These are phyloP conservation scores for Paramecium sexaurelia DNA, from an alignment of 73 alveolate genomes.

Conservation along the genomic window DNA sequence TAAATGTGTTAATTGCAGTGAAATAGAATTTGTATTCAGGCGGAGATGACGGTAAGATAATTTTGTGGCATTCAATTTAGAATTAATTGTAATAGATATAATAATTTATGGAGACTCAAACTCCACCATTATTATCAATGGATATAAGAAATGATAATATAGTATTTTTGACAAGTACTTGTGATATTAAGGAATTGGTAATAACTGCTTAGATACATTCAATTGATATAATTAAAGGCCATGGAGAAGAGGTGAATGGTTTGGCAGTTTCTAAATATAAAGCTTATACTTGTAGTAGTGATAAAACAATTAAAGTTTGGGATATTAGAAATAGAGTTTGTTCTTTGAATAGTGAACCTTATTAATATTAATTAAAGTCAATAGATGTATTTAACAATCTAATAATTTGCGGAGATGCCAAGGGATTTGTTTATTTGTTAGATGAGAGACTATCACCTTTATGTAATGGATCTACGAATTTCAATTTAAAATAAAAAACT, in stretches of 20 bases:
- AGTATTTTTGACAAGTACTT: neutral
- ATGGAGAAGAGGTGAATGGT: constrained; percentile 97
- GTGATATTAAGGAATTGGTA: constrained; percentile 33
- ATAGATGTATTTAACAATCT: constrained; percentile 89
- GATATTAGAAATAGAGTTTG: constrained; percentile 74
- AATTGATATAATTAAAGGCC: constrained; percentile 59
- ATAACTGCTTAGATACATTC: neutral
- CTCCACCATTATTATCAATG: neutral
- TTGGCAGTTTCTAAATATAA: constrained; percentile 86
- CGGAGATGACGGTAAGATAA: neutral
- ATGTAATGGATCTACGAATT: constrained; percentile 69
- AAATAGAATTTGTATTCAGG: neutral
- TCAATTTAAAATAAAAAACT: constrained; percentile 74
- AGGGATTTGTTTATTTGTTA: constrained; percentile 80
- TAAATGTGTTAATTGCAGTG: neutral
- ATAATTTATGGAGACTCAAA: neutral
- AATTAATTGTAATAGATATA: neutral
- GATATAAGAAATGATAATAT: constrained; percentile 22
- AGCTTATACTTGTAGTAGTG: constrained; percentile 95
- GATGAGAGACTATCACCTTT: constrained; percentile 71
- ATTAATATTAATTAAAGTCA: constrained; percentile 85
- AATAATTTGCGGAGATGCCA: constrained; percentile 84
- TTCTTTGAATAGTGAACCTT: constrained; percentile 75
- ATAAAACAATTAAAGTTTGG: constrained; percentile 91
- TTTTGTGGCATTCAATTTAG: neutral